Conservation (phyloP, 805 yeast species). For the Kodamaea neixiangensis region DNA sequence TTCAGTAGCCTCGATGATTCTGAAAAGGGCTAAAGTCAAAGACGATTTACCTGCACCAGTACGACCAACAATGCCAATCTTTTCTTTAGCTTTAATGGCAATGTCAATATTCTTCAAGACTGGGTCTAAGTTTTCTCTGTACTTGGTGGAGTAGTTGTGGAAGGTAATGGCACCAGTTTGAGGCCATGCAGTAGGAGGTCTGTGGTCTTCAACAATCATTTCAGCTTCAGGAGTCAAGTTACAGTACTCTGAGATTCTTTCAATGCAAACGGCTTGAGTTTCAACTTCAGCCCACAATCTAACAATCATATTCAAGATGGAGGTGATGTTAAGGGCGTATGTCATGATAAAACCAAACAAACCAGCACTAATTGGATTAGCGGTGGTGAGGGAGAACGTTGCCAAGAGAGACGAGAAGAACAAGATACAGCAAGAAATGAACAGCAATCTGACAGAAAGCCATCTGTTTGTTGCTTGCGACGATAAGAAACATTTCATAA, state of each 20-base stretch:
- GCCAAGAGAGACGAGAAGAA: conserved; percentile 53
- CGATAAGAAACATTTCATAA: conserved; percentile 32
- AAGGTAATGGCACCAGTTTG: conserved; percentile 64
- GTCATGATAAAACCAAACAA: conserved; percentile 66
- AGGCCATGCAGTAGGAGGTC: conserved; percentile 66
- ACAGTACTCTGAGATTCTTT: conserved; percentile 64
- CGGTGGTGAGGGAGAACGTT: conserved; percentile 37
- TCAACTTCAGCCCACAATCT: conserved; percentile 65
- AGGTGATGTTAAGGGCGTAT: conserved; percentile 59
- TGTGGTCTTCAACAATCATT: conserved; percentile 37
- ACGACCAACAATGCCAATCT: conserved; percentile 94
- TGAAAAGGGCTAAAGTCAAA: conserved; percentile 77
- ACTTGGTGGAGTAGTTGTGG: conserved; percentile 76
- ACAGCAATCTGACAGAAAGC: conserved; percentile 62
- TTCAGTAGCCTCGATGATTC: conserved; percentile 75
- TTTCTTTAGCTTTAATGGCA: conserved; percentile 70
- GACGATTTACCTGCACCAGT: conserved; percentile 78
- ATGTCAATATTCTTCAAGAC: conserved; percentile 71
- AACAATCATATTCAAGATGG: conserved; percentile 55
- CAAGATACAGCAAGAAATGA: conserved; percentile 59
- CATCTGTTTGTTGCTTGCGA: conserved; percentile 60
- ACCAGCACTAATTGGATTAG: conserved; percentile 53
- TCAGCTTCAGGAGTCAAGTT: conserved; percentile 48
- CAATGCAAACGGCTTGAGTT: conserved; percentile 64
- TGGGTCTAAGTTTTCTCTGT: conserved; percentile 77